Percentiles rank a stretch among this genome's conserved stretches.
phyloP scores from a whole-genome alignment of 495 filamentous ascomycete genomes.

The Hypomontagnella monticulosa region DNA sequence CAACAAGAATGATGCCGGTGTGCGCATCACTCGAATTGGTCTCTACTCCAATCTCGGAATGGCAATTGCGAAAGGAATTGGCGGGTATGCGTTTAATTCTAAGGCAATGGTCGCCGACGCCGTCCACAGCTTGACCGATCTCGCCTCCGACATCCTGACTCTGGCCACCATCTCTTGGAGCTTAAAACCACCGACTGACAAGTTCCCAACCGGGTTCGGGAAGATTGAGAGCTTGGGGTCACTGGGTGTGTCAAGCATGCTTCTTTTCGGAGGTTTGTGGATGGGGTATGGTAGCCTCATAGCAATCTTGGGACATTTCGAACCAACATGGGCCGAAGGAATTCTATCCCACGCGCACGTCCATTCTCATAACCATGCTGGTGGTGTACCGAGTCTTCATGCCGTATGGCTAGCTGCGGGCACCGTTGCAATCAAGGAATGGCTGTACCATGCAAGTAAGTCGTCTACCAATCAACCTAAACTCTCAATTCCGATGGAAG shows the following conservation, averaged over 20 bases:
- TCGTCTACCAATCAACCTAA: slow-evolving; percentile 23
- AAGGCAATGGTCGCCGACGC: slow-evolving; percentile 94
- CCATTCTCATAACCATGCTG: slow-evolving; percentile 71
- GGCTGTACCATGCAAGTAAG: slow-evolving; percentile 95
- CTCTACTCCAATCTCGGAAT: slow-evolving; percentile 91
- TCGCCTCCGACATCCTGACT: slow-evolving; percentile 93
- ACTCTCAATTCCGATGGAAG: background rate
- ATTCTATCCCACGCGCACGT: slow-evolving; percentile 68
- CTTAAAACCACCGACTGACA: slow-evolving; percentile 78
- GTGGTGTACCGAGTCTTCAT: slow-evolving; percentile 80
- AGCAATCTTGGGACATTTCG: slow-evolving; percentile 80
- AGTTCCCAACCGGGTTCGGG: slow-evolving; percentile 90
- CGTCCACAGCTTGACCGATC: slow-evolving; percentile 91
- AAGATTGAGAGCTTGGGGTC: slow-evolving; percentile 97
- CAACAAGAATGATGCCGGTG: slow-evolving; percentile 92
- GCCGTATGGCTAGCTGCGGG: slow-evolving; percentile 96
- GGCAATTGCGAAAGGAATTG: slow-evolving; percentile 91
- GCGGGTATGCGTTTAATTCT: slow-evolving; percentile 92
- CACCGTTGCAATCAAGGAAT: slow-evolving; percentile 92
- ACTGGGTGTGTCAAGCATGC: slow-evolving; percentile 87
- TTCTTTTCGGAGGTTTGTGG: slow-evolving; percentile 86
- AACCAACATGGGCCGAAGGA: slow-evolving; percentile 65
- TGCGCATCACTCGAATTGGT: slow-evolving; percentile 92
- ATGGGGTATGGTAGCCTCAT: slow-evolving; percentile 85
- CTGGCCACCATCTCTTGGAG: slow-evolving; percentile 93